Percentiles rank a stretch among this genome's conserved stretches.
phyloP scores from a whole-genome alignment of 2,329 filamentous ascomycete genomes.

The Fusarium drepaniforme region DNA sequence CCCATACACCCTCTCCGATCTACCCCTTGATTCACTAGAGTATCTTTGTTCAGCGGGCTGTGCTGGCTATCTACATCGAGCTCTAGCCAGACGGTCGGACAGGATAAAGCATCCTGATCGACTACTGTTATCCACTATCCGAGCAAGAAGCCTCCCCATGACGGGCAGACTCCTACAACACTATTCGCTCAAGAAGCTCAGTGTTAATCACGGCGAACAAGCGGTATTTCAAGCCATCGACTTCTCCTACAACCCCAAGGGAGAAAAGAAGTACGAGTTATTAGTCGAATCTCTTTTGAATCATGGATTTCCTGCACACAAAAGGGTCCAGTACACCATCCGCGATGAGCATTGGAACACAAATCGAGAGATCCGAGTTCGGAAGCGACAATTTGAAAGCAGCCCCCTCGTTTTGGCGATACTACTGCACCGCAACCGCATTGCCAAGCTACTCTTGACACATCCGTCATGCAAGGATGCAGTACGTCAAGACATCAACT shows the following conservation, averaged over 20 bases:
- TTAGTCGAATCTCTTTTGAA: background rate
- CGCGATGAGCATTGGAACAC: background rate
- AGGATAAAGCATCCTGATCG: background rate
- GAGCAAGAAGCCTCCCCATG: background rate
- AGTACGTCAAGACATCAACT: background rate
- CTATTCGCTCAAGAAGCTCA: background rate
- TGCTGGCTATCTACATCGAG: background rate
- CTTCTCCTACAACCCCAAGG: background rate
- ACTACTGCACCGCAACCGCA: background rate
- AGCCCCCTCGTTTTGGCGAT: background rate
- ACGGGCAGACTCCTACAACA: background rate
- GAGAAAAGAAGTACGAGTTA: background rate
- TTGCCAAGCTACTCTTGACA: background rate
- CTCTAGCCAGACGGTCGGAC: background rate
- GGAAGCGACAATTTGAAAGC: background rate
- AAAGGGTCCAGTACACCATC: background rate
- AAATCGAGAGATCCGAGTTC: background rate
- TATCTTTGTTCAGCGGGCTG: background rate
- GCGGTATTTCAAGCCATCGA: background rate
- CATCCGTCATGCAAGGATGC: background rate
- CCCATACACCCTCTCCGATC: background rate
- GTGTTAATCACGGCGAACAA: background rate
- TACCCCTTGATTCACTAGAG: background rate
- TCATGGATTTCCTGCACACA: background rate
- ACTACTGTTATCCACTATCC: background rate